Evolutionary conservation across 345 rosid genomes (phyloP).

Genomic region (Gossypium arboreum): DNA sequence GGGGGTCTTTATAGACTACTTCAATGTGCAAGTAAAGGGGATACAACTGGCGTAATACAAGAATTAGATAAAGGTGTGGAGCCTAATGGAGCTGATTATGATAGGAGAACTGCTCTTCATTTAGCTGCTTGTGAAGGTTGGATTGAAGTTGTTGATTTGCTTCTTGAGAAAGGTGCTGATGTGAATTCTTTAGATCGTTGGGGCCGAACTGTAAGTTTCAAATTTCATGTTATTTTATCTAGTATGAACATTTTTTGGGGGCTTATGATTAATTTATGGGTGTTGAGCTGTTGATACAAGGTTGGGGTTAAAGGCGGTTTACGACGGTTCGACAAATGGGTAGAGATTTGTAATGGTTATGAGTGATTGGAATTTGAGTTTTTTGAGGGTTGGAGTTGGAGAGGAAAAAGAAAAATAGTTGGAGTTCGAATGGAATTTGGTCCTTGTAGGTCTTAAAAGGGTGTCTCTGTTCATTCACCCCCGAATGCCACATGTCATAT

Average conservation of each 20-base stretch:
- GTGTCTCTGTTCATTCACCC: too few species aligned
- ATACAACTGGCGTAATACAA: constrained; percentile 46
- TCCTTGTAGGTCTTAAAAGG: too few species aligned
- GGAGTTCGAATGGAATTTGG: too few species aligned
- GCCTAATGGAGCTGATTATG: constrained; percentile 51
- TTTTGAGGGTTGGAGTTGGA: too few species aligned
- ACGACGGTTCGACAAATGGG: too few species aligned
- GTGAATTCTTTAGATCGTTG: constrained; percentile 58
- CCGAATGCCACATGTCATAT: too few species aligned
- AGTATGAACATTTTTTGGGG: not conserved
- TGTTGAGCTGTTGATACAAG: too few species aligned
- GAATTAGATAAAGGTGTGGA: constrained; percentile 48
- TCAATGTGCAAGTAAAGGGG: constrained; percentile 48
- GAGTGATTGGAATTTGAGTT: too few species aligned
- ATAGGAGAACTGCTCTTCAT: constrained; percentile 67
- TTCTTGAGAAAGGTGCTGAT: constrained; percentile 55
- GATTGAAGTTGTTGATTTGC: constrained; percentile 44
- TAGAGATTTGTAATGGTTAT: too few species aligned
- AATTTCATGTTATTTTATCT: not conserved
- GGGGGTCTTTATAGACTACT: constrained; percentile 50
- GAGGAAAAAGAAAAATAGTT: too few species aligned
- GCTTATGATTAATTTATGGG: not conserved
- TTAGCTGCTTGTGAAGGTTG: constrained; percentile 61
- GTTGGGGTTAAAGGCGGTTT: too few species aligned
- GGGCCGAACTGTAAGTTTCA: constrained; percentile 59